These are phyloP conservation scores for Fusarium pseudocircinatum DNA, from an alignment of 2,329 filamentous ascomycete species.

Conservation along the genomic window DNA sequence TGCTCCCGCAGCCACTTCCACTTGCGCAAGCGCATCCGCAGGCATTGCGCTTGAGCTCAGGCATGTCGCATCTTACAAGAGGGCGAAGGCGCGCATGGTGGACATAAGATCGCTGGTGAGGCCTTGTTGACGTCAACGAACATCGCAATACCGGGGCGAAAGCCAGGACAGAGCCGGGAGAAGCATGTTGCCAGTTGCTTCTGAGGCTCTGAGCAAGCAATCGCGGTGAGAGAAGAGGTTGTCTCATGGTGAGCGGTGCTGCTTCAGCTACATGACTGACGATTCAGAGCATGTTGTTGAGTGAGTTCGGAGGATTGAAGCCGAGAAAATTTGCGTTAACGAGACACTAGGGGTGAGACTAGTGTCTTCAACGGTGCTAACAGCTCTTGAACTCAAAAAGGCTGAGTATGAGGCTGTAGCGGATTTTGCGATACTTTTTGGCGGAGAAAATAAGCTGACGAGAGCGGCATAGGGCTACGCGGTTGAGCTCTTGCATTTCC, in stretches of 20 bases:
- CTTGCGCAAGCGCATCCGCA: slow-evolving; percentile 51
- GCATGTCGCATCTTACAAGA: slow-evolving; percentile 9
- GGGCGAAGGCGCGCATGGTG: slow-evolving; percentile 27
- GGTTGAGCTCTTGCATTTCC: background rate
- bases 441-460: background rate
- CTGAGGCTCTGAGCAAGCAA: slow-evolving; percentile 16
- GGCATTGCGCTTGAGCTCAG: slow-evolving; percentile 38
- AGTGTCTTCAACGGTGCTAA: background rate
- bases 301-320: slow-evolving; percentile 3
- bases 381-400: background rate
- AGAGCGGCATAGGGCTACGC: background rate
- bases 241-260: slow-evolving; percentile 33
- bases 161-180: slow-evolving; percentile 3
- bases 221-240: slow-evolving; percentile 14
- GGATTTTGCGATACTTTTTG: background rate
- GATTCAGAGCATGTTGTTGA: slow-evolving; percentile 16
- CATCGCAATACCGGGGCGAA: slow-evolving; percentile 24
- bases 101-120: slow-evolving; percentile 14
- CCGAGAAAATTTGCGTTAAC: slow-evolving; percentile 42
- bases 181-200: slow-evolving; percentile 9
- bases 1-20: slow-evolving; percentile 40
- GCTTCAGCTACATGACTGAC: slow-evolving; percentile 30
- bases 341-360: slow-evolving; percentile 29
- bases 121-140: slow-evolving; percentile 12
- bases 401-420: background rate